Conservation (phyloP, 257 asterid species). For the Anisodus tanguticus region DNA sequence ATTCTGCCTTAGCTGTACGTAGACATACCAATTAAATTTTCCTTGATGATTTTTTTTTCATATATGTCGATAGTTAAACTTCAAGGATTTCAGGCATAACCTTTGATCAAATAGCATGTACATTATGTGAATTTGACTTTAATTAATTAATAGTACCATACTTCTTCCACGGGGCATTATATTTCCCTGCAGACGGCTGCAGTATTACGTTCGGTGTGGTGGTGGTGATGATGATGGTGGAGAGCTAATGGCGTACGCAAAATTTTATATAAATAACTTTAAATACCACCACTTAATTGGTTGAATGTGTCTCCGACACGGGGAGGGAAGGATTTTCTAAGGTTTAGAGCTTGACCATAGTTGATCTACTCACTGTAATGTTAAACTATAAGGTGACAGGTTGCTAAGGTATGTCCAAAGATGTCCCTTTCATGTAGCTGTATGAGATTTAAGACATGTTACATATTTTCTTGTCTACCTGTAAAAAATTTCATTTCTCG, state of each 20-base stretch:
- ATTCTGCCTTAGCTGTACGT: too few relatives aligned
- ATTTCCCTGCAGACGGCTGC: neutral
- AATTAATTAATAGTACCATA: neutral
- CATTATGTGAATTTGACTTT: too few relatives aligned
- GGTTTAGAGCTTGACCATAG: neutral
- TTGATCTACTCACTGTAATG: neutral
- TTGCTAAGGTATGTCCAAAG: neutral
- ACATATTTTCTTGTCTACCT: neutral
- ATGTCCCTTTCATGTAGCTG: neutral
- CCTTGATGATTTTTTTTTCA: too few relatives aligned
- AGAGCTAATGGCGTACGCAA: accelerated
- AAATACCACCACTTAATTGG: neutral
- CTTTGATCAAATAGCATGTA: too few relatives aligned
- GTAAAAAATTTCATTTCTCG: neutral
- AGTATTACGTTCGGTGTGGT: neutral
- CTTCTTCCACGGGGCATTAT: neutral
- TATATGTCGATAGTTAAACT: too few relatives aligned
- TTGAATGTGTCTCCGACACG: neutral
- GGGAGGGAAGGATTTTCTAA: neutral
- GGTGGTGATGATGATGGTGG: neutral
- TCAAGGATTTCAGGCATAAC: too few relatives aligned
- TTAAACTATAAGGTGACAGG: neutral
- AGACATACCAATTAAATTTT: too few relatives aligned
- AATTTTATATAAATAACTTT: neutral
- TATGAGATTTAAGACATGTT: neutral